Evolutionary conservation across 2,329 filamentous ascomycete species (phyloP).

Genomic region (Aspergillus sp.): DNA sequence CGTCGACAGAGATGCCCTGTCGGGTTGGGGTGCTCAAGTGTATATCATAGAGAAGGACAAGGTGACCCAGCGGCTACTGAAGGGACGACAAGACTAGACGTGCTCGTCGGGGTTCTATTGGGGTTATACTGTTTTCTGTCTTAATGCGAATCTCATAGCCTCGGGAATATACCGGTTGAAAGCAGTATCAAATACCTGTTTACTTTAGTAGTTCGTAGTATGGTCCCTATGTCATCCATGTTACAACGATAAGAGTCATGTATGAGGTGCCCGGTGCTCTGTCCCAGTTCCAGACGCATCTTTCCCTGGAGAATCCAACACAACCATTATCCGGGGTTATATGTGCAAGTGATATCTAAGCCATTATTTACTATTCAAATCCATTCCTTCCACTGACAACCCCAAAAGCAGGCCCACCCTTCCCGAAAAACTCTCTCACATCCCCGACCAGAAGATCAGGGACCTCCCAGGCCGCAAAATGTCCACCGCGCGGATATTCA

Average conservation of each 20-base stretch:
- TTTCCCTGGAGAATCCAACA: background rate
- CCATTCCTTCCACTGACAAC: conserved; percentile 36
- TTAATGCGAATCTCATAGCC: conserved; percentile 18
- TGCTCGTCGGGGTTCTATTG: conserved; percentile 17
- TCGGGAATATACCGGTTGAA: conserved; percentile 15
- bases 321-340: background rate
- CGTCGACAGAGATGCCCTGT: conserved; percentile 92
- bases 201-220: background rate
- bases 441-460: conserved; percentile 49
- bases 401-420: conserved; percentile 37
- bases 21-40: conserved; percentile 96
- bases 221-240: background rate
- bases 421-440: conserved; percentile 51
- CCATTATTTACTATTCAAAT: conserved; percentile 21
- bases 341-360: background rate
- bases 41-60: conserved; percentile 99
- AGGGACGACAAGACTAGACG: conserved; percentile 87
- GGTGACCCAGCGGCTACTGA: conserved; percentile 97
- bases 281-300: background rate
- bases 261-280: background rate
- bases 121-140: conserved; percentile 24
- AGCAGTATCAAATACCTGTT: background rate
- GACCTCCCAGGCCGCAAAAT: conserved; percentile 55
- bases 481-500: conserved; percentile 48
- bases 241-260: background rate